A percentile compares a stretch with the other conserved stretches of the same genome.
Evolutionary conservation across 2,329 filamentous ascomycete genomes (phyloP).

Genomic region (Arthrobotrys entomopaga): DNA sequence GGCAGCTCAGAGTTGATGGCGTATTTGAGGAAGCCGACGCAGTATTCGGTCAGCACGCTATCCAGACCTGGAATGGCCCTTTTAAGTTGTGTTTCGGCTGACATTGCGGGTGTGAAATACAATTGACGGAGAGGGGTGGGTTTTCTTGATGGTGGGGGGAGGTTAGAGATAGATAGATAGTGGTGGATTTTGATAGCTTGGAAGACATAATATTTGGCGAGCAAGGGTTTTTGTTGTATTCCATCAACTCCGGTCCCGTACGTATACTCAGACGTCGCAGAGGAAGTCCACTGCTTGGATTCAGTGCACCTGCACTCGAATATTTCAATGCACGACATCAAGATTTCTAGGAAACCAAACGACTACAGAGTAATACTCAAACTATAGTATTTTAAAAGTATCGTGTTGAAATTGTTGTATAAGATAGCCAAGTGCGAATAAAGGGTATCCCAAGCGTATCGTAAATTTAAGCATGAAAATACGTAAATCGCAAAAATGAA

Average conservation of each 20-base stretch:
- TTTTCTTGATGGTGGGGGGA: constrained; percentile 2
- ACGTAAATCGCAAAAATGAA: constrained; percentile 8
- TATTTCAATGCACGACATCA: no score
- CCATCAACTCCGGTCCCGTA: constrained; percentile 9
- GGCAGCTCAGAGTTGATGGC: constrained; percentile 84
- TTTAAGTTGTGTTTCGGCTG: constrained; percentile 48
- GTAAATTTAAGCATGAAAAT: constrained; percentile 4
- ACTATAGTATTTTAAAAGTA: no score
- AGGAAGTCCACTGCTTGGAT: no score
- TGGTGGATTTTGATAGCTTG: constrained; percentile 1
- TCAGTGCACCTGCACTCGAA: no score
- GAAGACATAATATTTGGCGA: no score
- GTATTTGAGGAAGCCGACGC: constrained; percentile 91
- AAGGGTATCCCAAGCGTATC: constrained; percentile 34
- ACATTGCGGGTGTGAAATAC: constrained; percentile 21
- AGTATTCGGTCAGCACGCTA: constrained; percentile 88
- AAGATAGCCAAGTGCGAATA: constrained; percentile 4
- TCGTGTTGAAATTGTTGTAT: no score
- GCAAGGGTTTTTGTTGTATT: constrained; percentile 25
- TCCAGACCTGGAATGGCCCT: constrained; percentile 83
- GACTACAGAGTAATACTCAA: no score
- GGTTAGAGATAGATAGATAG: background rate
- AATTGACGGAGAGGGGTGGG: no score
- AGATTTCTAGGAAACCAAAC: no score
- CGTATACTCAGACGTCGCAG: no score